Evolutionary conservation across 371 early-diverging fungal species (phyloP).

Genomic region (Rhizopus microsporus): DNA sequence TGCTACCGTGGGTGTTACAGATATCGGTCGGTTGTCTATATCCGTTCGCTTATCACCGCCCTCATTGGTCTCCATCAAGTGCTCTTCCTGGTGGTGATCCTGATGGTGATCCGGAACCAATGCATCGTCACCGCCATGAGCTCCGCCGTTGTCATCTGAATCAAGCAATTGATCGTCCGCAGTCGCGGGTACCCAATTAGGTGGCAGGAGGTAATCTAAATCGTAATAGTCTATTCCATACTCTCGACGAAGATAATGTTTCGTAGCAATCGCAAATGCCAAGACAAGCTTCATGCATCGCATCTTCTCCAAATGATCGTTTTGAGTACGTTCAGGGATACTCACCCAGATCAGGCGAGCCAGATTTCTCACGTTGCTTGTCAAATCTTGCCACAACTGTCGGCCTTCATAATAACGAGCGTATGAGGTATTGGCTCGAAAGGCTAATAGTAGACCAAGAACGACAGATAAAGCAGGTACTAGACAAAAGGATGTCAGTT

Average conservation of each 20-base stretch:
- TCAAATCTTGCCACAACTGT: conserved; percentile 63
- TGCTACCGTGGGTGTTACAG: neutral
- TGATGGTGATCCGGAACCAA: conserved; percentile 1
- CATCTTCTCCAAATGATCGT: conserved; percentile 64
- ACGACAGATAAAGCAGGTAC: conserved; percentile 64
- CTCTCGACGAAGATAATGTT: conserved; percentile 75
- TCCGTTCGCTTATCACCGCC: conserved; percentile 20
- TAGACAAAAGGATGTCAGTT: conserved; percentile 7
- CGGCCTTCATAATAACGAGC: conserved; percentile 79
- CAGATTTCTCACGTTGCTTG: conserved; percentile 59
- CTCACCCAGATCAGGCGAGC: conserved; percentile 69
- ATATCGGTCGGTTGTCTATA: conserved; percentile 13
- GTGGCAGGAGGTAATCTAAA: conserved; percentile 55
- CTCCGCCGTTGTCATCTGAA: conserved; percentile 13
- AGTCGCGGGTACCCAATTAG: conserved; percentile 47
- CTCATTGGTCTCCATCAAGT: conserved; percentile 16
- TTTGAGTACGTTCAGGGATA: conserved; percentile 49
- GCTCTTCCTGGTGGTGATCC: too few species aligned
- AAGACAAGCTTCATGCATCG: conserved; percentile 73
- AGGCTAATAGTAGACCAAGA: conserved; percentile 71
- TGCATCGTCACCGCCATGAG: neutral
- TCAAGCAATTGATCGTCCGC: conserved; percentile 30
- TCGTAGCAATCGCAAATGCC: conserved; percentile 69
- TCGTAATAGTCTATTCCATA: conserved; percentile 59
- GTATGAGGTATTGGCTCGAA: conserved; percentile 80